phyloP scores from a whole-genome alignment of 768 basidiomycete genomes.

The Lentinula detonsa region DNA sequence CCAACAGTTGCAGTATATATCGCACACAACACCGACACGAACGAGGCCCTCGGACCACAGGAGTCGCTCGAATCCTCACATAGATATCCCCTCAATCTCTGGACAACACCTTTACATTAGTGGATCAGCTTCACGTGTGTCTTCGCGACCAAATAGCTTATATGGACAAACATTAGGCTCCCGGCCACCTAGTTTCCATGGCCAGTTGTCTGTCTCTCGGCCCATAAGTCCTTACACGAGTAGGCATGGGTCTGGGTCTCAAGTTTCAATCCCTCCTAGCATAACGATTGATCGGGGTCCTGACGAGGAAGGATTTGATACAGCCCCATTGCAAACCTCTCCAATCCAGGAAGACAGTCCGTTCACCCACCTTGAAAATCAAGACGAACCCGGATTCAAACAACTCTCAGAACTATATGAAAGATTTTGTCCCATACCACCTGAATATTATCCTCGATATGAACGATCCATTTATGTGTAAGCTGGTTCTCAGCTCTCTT shows the following conservation, averaged over 20 bases:
- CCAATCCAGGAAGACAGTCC: background rate
- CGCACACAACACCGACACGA: background rate
- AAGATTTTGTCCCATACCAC: background rate
- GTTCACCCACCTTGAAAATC: background rate
- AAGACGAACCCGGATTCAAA: background rate
- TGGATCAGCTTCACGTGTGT: background rate
- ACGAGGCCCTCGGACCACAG: background rate
- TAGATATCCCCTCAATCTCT: background rate
- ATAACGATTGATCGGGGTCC: background rate
- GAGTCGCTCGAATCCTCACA: slow-evolving; percentile 1
- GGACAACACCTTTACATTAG: background rate
- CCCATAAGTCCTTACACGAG: background rate
- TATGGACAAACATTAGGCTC: background rate
- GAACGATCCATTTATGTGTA: slow-evolving; percentile 2
- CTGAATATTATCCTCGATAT: background rate
- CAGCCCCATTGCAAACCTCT: background rate
- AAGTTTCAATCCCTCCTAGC: background rate
- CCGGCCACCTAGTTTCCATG: background rate
- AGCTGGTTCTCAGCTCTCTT: background rate
- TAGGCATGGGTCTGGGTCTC: background rate
- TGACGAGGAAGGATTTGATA: background rate
- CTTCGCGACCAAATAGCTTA: background rate
- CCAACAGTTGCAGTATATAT: background rate
- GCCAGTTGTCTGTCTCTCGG: background rate
- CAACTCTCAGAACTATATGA: background rate